A percentile compares a stretch with the other conserved stretches of the same genome.
Conservation (phyloP, 116 monocot species). For the Papilionanthe hybrid region DNA sequence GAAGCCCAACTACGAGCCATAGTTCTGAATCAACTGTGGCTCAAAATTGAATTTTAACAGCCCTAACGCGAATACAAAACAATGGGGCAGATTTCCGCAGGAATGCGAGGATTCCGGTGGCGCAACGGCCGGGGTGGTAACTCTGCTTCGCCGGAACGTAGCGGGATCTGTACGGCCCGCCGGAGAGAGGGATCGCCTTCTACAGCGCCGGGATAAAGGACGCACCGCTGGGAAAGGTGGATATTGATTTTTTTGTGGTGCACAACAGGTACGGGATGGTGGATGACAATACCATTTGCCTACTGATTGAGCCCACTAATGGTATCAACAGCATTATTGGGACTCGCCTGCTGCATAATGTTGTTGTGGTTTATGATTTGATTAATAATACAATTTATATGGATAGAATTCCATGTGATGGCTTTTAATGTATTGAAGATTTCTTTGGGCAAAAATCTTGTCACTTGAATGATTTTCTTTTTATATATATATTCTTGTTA, state of each 20-base stretch:
- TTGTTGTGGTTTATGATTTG: not conserved
- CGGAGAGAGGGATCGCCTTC: not conserved
- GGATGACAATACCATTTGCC: not conserved
- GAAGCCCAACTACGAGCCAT: no score
- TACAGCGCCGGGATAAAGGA: not conserved
- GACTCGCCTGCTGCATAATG: not conserved
- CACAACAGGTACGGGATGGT: not conserved
- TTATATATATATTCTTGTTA: no score
- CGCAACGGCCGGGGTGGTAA: not conserved
- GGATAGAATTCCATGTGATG: not conserved
- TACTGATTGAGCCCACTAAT: not conserved
- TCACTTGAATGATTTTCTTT: no score
- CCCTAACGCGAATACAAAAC: no score
- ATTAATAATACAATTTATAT: conserved; percentile 1
- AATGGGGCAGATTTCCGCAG: no score
- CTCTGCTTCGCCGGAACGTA: not conserved
- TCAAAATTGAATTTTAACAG: no score
- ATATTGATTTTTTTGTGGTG: not conserved
- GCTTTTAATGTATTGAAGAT: not conserved
- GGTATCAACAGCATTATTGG: not conserved
- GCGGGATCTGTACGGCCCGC: not conserved
- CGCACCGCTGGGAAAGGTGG: not conserved
- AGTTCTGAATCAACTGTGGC: no score
- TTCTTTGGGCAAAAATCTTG: no score
- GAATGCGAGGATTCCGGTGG: not conserved